These are phyloP conservation scores for Colletotrichum camelliae DNA, from an alignment of 2,329 filamentous ascomycete genomes.

Conservation along the genomic window DNA sequence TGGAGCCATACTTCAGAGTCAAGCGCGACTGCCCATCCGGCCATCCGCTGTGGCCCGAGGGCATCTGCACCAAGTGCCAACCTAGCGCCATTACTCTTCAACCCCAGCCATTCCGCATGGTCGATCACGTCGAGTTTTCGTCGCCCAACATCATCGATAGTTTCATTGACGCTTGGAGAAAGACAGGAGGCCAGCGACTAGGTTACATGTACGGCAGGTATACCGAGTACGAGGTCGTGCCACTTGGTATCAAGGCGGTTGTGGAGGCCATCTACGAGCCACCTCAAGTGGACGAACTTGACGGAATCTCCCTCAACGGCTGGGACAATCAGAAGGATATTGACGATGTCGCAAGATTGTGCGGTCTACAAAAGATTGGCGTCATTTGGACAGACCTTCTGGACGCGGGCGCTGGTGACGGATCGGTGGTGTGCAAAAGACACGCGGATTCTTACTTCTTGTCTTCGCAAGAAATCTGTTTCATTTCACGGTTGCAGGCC, in stretches of 20 bases:
- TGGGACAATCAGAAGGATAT: slow-evolving; percentile 88
- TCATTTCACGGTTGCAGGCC: slow-evolving; percentile 86
- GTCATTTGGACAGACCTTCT: slow-evolving; percentile 94
- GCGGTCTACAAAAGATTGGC: slow-evolving; percentile 86
- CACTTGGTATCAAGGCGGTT: slow-evolving; percentile 91
- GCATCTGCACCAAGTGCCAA: slow-evolving; percentile 98
- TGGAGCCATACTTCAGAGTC: slow-evolving; percentile 91
- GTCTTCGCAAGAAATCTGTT: slow-evolving; percentile 89
- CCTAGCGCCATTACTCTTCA: slow-evolving; percentile 96
- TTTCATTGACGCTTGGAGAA: slow-evolving; percentile 92
- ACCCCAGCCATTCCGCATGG: slow-evolving; percentile 93
- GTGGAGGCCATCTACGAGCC: slow-evolving; percentile 98
- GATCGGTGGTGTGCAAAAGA: slow-evolving; percentile 90
- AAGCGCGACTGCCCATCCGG: slow-evolving; percentile 89
- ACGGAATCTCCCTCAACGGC: slow-evolving; percentile 83
- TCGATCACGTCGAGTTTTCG: slow-evolving; percentile 97
- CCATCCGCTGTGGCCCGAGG: slow-evolving; percentile 91
- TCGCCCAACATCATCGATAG: slow-evolving; percentile 83
- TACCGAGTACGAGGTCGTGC: slow-evolving; percentile 89
- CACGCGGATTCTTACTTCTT: slow-evolving; percentile 96
- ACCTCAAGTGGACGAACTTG: slow-evolving; percentile 86
- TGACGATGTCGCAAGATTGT: slow-evolving; percentile 79
- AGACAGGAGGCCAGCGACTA: slow-evolving; percentile 81
- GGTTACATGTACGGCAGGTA: slow-evolving; percentile 93
- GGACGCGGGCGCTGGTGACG: slow-evolving; percentile 81